phyloP scores from a whole-genome alignment of 352 stramenopile genomes.

The Thalassiosira mediterranea region DNA sequence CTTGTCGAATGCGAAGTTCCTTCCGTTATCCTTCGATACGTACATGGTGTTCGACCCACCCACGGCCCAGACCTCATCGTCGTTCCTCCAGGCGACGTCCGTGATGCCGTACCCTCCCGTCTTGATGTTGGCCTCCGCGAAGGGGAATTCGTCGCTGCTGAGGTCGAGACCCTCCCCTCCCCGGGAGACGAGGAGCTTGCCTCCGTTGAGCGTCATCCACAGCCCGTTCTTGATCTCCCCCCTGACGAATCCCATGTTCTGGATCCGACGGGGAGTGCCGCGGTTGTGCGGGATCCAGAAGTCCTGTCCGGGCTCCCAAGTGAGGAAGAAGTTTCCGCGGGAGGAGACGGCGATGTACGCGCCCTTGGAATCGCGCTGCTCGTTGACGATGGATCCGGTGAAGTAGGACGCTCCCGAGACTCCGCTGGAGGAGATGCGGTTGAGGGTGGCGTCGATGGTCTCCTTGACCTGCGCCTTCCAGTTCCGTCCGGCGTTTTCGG shows the following conservation, averaged over 20 bases:
- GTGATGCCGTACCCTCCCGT: slow-evolving; percentile 89
- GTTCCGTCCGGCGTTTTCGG: slow-evolving; percentile 87
- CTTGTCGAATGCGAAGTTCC: slow-evolving; percentile 87
- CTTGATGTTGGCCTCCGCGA: slow-evolving; percentile 86
- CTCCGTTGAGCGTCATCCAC: slow-evolving; percentile 89
- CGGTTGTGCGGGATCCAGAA: slow-evolving; percentile 89
- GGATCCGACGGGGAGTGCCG: slow-evolving; percentile 85
- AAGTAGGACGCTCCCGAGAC: slow-evolving; percentile 88
- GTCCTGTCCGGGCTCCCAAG: slow-evolving; percentile 87
- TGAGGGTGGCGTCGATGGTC: slow-evolving; percentile 89
- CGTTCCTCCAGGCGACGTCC: slow-evolving; percentile 85
- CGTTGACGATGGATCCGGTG: slow-evolving; percentile 85
- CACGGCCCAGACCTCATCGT: slow-evolving; percentile 87
- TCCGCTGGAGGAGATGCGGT: slow-evolving; percentile 84
- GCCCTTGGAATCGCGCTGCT: slow-evolving; percentile 78
- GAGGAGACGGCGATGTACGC: slow-evolving; percentile 85
- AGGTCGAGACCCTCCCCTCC: slow-evolving; percentile 55
- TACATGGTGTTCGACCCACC: slow-evolving; percentile 88
- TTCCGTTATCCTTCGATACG: slow-evolving; percentile 85
- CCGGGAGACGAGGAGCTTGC: slow-evolving; percentile 83
- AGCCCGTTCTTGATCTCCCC: slow-evolving; percentile 86
- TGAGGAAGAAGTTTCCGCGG: slow-evolving; percentile 89
- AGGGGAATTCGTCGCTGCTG: slow-evolving; percentile 76
- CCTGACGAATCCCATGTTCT: slow-evolving; percentile 89
- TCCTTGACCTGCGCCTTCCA: slow-evolving; percentile 91